A percentile compares a stretch with the other conserved stretches of the same genome.
Evolutionary conservation across 257 asterid genomes (phyloP).

Genomic region (Capsicum pubescens): DNA sequence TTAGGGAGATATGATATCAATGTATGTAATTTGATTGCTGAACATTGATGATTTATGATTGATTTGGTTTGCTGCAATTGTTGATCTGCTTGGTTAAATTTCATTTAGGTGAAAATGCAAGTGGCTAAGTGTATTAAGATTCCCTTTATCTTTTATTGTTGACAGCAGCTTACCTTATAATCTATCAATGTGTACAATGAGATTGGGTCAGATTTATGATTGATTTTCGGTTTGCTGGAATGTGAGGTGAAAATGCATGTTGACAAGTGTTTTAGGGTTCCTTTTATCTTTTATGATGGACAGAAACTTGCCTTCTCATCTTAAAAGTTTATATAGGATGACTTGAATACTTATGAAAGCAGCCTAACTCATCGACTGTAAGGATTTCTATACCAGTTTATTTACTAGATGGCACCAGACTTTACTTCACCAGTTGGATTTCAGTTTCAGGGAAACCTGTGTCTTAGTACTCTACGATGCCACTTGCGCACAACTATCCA

Average conservation of each 20-base stretch:
- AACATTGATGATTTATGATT: conserved; percentile 13
- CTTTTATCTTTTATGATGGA: not conserved
- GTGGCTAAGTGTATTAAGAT: conserved; percentile 2
- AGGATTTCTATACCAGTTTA: not conserved
- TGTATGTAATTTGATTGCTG: conserved; percentile 15
- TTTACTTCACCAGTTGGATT: not conserved
- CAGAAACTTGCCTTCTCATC: not conserved
- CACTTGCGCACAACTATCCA: not conserved
- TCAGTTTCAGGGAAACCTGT: not conserved
- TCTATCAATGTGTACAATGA: not conserved
- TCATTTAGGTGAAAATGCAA: not conserved
- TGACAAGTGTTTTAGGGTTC: not conserved
- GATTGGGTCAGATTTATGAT: conserved; percentile 6
- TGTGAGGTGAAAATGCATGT: conserved; percentile 14
- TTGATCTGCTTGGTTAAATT: conserved; percentile 12
- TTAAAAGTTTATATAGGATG: not conserved
- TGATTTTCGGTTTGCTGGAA: not conserved
- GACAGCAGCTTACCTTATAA: not conserved
- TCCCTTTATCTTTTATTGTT: not conserved
- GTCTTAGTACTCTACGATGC: not conserved
- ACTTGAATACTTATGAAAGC: conserved; percentile 1
- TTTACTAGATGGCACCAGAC: not conserved
- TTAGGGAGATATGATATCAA: not conserved
- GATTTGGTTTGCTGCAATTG: not conserved
- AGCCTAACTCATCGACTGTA: not conserved